Evolutionary conservation across 2,329 filamentous ascomycete species (phyloP).

Genomic region (Xylariaceae sp.): DNA sequence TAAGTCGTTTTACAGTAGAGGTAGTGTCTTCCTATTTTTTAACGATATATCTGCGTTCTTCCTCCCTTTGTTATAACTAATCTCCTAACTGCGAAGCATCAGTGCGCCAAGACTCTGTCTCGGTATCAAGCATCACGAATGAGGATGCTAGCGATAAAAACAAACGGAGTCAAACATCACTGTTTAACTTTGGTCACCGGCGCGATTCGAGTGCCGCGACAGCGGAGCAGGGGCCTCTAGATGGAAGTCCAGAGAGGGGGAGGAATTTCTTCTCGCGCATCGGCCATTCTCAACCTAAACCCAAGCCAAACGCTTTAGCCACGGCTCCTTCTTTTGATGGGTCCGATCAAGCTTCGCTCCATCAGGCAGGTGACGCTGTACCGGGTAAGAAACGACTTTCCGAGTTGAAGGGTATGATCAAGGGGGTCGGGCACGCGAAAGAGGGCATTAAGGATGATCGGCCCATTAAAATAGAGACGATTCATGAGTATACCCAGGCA

Average conservation of each 20-base stretch:
- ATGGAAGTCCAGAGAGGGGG: conserved; percentile 34
- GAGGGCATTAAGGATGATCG: conserved; percentile 29
- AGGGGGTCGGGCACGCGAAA: conserved; percentile 28
- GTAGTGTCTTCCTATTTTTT: conserved; percentile 31
- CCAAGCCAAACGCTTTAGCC: conserved; percentile 21
- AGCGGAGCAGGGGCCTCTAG: conserved; percentile 20
- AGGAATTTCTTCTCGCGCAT: conserved; percentile 35
- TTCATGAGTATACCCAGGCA: conserved; percentile 11
- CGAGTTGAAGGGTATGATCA: conserved; percentile 32
- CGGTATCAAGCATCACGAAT: conserved; percentile 38
- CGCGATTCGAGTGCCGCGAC: conserved; percentile 23
- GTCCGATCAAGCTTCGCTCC: conserved; percentile 17
- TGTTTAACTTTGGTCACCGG: conserved; percentile 36
- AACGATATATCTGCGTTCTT: conserved; percentile 29
- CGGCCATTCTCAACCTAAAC: conserved; percentile 21
- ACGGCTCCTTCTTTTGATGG: conserved; percentile 19
- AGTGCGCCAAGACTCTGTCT: conserved; percentile 37
- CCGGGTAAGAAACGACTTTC: conserved; percentile 29
- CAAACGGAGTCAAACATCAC: conserved; percentile 35
- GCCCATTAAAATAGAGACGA: conserved; percentile 20
- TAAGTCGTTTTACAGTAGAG: conserved; percentile 47
- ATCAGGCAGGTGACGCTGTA: conserved; percentile 14
- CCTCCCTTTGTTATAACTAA: conserved; percentile 7
- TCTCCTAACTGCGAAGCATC: conserved; percentile 8
- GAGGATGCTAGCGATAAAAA: conserved; percentile 37